These are phyloP conservation scores for Tripidium arundinaceum DNA, from an alignment of 202 grass and related monocot species.

Conservation along the genomic window DNA sequence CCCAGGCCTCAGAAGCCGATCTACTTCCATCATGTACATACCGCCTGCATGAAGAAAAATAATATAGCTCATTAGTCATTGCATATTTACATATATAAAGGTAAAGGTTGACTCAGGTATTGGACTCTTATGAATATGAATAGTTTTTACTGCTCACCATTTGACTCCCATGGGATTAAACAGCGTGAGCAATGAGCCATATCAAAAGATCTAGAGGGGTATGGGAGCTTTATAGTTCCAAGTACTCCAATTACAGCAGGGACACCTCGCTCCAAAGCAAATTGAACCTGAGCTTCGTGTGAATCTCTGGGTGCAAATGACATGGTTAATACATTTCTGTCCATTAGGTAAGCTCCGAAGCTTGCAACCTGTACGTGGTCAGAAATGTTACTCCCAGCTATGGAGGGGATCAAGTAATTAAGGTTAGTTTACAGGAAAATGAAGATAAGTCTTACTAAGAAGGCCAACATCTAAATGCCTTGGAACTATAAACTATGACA, in stretches of 20 bases:
- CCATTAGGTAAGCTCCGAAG: conserved; percentile 87
- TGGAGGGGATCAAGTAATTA: background rate
- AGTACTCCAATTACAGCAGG: conserved; percentile 88
- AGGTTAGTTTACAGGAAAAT: conserved; percentile 14
- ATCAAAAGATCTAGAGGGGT: conserved; percentile 83
- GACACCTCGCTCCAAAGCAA: conserved; percentile 89
- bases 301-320: conserved; percentile 88
- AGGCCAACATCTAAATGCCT: background rate
- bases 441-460: background rate
- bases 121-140: background rate
- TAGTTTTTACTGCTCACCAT: conserved; percentile 53
- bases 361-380: conserved; percentile 56
- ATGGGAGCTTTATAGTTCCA: conserved; percentile 81
- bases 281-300: conserved; percentile 77
- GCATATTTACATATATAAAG: conserved; percentile 10
- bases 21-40: conserved; percentile 95
- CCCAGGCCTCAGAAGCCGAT: conserved; percentile 79
- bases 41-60: conserved; percentile 52
- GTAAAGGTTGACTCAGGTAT: background rate
- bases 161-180: conserved; percentile 74
- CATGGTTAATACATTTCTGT: conserved; percentile 83
- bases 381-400: conserved; percentile 26
- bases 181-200: conserved; percentile 93
- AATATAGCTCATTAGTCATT: conserved; percentile 8
- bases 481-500: conserved; percentile 47